A percentile compares a stretch with the other conserved stretches of the same genome.
phyloP scores from a whole-genome alignment of 1,284 basidiomycete species.

The Sanghuangporus baumii region DNA sequence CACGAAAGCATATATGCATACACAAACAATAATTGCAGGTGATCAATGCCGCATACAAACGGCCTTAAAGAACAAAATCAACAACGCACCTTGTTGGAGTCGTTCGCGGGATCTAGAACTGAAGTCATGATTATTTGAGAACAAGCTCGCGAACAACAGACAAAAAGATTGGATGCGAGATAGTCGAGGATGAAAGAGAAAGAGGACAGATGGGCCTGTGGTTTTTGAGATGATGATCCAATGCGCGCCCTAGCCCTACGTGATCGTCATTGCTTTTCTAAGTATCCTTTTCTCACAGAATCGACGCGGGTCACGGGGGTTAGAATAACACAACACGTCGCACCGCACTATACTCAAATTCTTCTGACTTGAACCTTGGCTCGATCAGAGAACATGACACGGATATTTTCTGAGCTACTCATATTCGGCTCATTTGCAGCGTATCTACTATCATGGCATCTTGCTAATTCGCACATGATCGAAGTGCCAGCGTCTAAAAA shows the following conservation, averaged over 20 bases:
- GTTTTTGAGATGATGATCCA: not conserved
- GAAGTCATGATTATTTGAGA: constrained; percentile 12
- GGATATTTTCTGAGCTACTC: constrained; percentile 17
- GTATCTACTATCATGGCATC: constrained; percentile 31
- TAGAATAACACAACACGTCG: not conserved
- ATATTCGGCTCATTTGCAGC: constrained; percentile 36
- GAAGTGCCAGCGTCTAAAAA: constrained; percentile 74
- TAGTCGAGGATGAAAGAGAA: constrained; percentile 1
- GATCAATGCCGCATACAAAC: constrained; percentile 11
- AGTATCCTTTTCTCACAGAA: not conserved
- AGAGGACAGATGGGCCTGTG: not conserved
- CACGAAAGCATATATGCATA: constrained; percentile 6
- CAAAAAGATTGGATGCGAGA: not conserved
- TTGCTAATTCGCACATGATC: constrained; percentile 61
- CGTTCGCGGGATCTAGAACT: constrained; percentile 15
- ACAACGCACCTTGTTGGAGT: constrained; percentile 11
- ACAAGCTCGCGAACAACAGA: not conserved
- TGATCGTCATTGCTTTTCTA: not conserved
- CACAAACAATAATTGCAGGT: not conserved
- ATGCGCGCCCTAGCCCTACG: constrained; percentile 5
- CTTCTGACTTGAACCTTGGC: not conserved
- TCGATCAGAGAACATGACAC: constrained; percentile 21
- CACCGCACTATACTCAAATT: not conserved
- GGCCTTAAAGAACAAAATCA: not conserved
- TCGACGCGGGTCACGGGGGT: not conserved